Evolutionary conservation across 2,329 filamentous ascomycete species (phyloP).

Genomic region (Rhytidhysteron rufulum): DNA sequence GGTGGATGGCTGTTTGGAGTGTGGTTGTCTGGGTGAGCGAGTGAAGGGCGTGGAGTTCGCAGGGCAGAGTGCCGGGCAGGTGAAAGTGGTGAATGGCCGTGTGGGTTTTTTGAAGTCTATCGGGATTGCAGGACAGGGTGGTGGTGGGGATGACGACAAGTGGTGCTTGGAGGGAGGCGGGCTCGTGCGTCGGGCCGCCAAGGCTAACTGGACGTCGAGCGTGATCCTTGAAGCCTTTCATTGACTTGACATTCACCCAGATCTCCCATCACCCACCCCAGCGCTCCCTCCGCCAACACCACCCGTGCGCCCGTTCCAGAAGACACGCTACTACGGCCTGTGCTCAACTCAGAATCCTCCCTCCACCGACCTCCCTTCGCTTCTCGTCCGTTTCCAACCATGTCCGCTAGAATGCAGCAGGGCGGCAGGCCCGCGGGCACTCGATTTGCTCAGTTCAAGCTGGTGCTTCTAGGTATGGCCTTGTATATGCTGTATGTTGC

Average conservation of each 20-base stretch:
- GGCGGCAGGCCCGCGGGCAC: constrained; percentile 59
- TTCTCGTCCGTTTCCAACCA: constrained; percentile 40
- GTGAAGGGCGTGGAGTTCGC: no score
- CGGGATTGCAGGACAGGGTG: no score
- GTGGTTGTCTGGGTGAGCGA: no score
- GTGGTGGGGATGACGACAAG: constrained; percentile 2
- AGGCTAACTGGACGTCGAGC: no score
- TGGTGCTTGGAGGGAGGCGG: constrained; percentile 1
- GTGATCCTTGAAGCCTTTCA: constrained; percentile 9
- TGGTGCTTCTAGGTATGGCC: constrained; percentile 83
- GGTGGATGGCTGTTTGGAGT: no score
- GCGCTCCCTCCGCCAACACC: neutral
- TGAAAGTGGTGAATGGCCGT: no score
- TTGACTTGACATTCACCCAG: constrained; percentile 5
- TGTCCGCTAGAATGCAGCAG: constrained; percentile 84
- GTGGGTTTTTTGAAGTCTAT: no score
- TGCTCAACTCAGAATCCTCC: constrained; percentile 2
- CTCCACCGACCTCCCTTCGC: constrained; percentile 15
- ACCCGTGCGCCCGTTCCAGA: neutral
- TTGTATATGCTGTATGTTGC: constrained; percentile 4
- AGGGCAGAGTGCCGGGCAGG: no score
- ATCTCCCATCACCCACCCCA: neutral
- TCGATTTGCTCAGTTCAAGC: constrained; percentile 98
- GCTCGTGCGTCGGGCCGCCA: no score
- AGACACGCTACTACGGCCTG: constrained; percentile 1